Evolutionary conservation across 352 stramenopile genomes (phyloP).

Genomic region (Sclerospora graminicola): DNA sequence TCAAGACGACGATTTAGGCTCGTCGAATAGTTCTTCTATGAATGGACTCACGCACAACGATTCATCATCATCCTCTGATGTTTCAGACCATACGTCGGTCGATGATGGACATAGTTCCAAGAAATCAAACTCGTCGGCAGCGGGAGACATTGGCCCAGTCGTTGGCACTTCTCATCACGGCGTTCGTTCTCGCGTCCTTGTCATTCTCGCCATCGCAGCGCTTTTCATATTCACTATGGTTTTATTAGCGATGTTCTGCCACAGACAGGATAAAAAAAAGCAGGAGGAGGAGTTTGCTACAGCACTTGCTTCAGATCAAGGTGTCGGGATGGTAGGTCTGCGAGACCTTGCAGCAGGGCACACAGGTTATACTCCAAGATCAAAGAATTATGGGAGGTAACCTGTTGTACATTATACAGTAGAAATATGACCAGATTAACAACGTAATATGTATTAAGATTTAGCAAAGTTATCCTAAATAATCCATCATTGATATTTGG

Average conservation of each 20-base stretch:
- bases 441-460: too few relatives aligned
- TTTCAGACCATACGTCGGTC: slow-evolving; percentile 1
- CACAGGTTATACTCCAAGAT: slow-evolving; percentile 39
- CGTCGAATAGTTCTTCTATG: not conserved
- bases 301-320: slow-evolving; percentile 24
- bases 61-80: slow-evolving; percentile 1
- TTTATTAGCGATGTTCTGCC: slow-evolving; percentile 45
- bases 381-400: slow-evolving; percentile 63
- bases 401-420: too few relatives aligned
- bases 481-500: too few relatives aligned
- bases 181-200: slow-evolving; percentile 38
- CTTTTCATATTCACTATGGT: slow-evolving; percentile 50
- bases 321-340: slow-evolving; percentile 9
- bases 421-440: too few relatives aligned
- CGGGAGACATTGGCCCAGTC: slow-evolving; percentile 4
- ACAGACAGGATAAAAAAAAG: slow-evolving; percentile 49
- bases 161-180: slow-evolving; percentile 11
- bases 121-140: not conserved
- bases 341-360: slow-evolving; percentile 8
- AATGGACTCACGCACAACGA: not conserved
- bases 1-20: slow-evolving; percentile 5
- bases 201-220: slow-evolving; percentile 45
- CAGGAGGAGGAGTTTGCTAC: slow-evolving; percentile 23
- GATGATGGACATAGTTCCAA: slow-evolving; percentile 1
- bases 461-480: too few relatives aligned